These are phyloP conservation scores for Helotiales sp. DNA, from an alignment of 2,329 filamentous ascomycete genomes.

Conservation along the genomic window DNA sequence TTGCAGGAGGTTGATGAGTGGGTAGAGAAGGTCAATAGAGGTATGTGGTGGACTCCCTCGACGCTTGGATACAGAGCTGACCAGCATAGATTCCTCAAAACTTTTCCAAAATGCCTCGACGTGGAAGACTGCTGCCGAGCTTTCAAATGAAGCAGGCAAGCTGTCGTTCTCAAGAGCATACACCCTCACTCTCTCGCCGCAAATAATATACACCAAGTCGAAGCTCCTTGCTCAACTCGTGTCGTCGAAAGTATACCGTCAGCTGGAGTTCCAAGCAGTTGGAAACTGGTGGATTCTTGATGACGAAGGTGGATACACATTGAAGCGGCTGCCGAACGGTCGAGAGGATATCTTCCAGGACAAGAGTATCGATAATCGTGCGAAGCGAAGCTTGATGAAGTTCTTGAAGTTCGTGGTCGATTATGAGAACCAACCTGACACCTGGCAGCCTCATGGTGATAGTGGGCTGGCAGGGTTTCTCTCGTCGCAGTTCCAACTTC, in stretches of 20 bases:
- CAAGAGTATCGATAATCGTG: constrained; percentile 73
- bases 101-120: constrained; percentile 40
- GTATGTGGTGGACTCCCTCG: constrained; percentile 35
- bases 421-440: constrained; percentile 63
- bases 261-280: constrained; percentile 92
- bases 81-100: constrained; percentile 25
- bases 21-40: constrained; percentile 54
- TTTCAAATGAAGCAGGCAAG: constrained; percentile 46
- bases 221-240: constrained; percentile 78
- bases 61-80: background rate
- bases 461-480: constrained; percentile 64
- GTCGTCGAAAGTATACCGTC: constrained; percentile 85
- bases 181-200: constrained; percentile 81
- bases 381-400: constrained; percentile 89
- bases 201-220: constrained; percentile 84
- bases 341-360: constrained; percentile 91
- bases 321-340: constrained; percentile 81
- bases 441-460: constrained; percentile 63
- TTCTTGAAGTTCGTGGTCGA: constrained; percentile 87
- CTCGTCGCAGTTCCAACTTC: constrained; percentile 67
- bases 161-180: constrained; percentile 75
- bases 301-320: constrained; percentile 35
- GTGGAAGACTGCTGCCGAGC: constrained; percentile 35
- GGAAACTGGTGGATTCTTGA: constrained; percentile 86
- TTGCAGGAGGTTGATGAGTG: constrained; percentile 81